These are phyloP conservation scores for Aspergillus steynii DNA, from an alignment of 495 filamentous ascomycete species.

Conservation along the genomic window DNA sequence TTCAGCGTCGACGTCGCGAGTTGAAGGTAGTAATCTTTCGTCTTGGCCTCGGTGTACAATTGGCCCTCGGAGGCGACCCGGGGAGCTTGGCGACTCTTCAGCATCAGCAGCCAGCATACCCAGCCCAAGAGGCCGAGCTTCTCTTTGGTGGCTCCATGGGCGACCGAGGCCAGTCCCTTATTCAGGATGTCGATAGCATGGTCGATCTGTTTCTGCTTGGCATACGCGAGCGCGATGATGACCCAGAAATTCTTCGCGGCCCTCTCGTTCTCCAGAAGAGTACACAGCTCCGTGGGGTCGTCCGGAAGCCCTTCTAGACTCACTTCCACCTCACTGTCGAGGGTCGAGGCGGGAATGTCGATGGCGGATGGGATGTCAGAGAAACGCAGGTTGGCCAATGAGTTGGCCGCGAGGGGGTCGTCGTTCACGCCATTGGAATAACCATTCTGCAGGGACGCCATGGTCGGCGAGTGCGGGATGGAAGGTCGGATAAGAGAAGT, in stretches of 20 bases:
- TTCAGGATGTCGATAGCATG: conserved; percentile 92
- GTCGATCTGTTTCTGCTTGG: conserved; percentile 89
- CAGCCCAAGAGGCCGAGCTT: conserved; percentile 80
- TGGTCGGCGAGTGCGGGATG: conserved; percentile 21
- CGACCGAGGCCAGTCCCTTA: conserved; percentile 75
- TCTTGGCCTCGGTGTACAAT: conserved; percentile 68
- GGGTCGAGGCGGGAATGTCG: conserved; percentile 83
- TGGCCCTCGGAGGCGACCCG: conserved; percentile 65
- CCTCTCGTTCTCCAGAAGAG: conserved; percentile 86
- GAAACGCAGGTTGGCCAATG: conserved; percentile 58
- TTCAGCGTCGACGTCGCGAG: conserved; percentile 88
- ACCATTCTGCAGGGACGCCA: conserved; percentile 57
- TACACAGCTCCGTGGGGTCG: conserved; percentile 94
- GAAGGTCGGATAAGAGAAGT: background rate
- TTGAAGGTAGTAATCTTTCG: conserved; percentile 90
- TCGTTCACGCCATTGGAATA: conserved; percentile 52
- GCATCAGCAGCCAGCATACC: conserved; percentile 88
- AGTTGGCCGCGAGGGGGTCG: conserved; percentile 22
- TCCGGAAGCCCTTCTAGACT: conserved; percentile 87
- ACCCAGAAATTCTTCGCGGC: conserved; percentile 91
- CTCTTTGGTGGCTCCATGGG: conserved; percentile 71
- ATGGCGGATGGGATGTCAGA: conserved; percentile 85
- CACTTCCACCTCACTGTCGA: conserved; percentile 88
- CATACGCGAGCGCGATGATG: conserved; percentile 93
- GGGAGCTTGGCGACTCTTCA: conserved; percentile 90